Base-by-base conservation (phyloP, 2,329 filamentous ascomycete species). In the Fusarium cicatricum region DNA sequence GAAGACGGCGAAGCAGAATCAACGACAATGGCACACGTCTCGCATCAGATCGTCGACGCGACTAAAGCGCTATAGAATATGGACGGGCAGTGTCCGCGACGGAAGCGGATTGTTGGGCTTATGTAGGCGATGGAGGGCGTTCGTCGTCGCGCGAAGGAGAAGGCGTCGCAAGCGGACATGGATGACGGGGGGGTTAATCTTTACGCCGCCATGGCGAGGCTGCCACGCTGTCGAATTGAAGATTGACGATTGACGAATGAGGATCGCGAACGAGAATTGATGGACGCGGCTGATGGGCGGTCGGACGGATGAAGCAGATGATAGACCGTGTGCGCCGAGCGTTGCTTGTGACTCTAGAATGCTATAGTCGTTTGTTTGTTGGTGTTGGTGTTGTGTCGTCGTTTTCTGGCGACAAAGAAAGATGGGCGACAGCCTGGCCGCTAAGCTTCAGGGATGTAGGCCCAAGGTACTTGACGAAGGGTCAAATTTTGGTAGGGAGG, bases 181-280 rank as follows among this genome's bases (percentile, higher is more conserved):
- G 65, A 68, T 68, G 57, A 67, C 61, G 66, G 60, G 62, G 55
- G 48, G 58, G 41, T 34, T 42, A 59, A 61, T 59, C 56, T 68
- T 54, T 68, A 69, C 45, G 64, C 63, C 64, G 66, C 62, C 66
- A 69, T 69, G 66, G 66, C 66, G 66, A 68, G 66, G 66, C 66
- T 68, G 64, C 64, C 56, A 68, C 65, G 62, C 55, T 57, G 56
- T 66, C 59, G 56, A 61, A 62, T 57, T 56, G 58, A 34, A 55
- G 60, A 62, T 66, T 67, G 53, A 53, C 64, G 52, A 58, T 58
- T 68, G 55, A 45, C 44, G 52, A 54, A 43, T 45, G 38, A 28
- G 45, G 41, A 52, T 55, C 57, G 59, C 62, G 49, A 53, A 41
- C 23, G 21, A 45, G 16, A 38, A 11, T 17, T 39, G 40, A 44